Evolutionary conservation across 78 protist species (phyloP), one percentile per base, ranked within the genome.

Genomic region (Monocercomonoides exilis): DNA sequence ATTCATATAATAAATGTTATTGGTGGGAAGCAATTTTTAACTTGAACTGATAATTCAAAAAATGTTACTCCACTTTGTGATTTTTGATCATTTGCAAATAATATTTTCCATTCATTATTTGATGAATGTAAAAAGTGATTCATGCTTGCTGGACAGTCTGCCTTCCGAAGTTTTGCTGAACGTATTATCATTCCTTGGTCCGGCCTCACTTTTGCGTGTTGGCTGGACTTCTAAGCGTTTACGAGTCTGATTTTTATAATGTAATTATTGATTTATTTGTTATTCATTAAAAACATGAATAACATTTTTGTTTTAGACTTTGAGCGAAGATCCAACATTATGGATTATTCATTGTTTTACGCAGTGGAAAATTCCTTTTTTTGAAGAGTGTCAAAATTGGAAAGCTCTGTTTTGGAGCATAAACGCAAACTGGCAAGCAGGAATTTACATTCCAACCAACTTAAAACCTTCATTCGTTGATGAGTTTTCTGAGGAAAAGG

Each of bases 271-370:
- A 54, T 11, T 54, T 29, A 29, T 21, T 54, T 11, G 21, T 21
- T 54, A 54, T 54, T 54, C 70, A 54, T 54, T 11, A 29, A 29
- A 54, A 54, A 54, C 21, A 29, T 54, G 70, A 29, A 54, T 54
- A 29, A 29, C 21, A 54, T 54, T 29, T 29, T 21, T 21, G 11
- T 11, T 54, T 54, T 54, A 54, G 70, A 54, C 38, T 21, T 79
- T 79, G 43, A 79, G 82, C 11, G 82, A 79, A 6, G 82, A 79
- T 79, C 82, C 82, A 6, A 79, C 82, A 33, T 6, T 79, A 29
- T 79, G 82, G 82, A 6, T 79, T 41, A 6, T 79, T 41, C 82
- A 79, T 21, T 32, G 42, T 4, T 5, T 79, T 41, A 79, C n/a
- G 45, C 6, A 33, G 6, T 79, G 82, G 82, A 32, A 29, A 21